phyloP scores from a whole-genome alignment of 2,329 filamentous ascomycete species.

The Ceratocystis alfenasii region DNA sequence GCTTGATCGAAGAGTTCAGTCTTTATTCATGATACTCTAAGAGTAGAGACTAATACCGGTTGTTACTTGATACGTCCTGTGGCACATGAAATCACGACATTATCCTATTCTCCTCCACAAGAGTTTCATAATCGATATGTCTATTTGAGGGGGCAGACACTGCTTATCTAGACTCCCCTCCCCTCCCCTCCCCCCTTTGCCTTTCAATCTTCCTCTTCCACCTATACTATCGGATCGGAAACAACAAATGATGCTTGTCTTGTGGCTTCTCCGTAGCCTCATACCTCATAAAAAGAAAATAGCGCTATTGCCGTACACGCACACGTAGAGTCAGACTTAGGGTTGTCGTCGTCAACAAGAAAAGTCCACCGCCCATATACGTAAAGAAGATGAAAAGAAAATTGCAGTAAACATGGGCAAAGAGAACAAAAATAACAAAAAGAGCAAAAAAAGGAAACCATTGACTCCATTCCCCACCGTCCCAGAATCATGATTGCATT shows the following conservation, averaged over 20 bases:
- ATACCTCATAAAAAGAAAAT: slow-evolving; percentile 12
- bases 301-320: slow-evolving; percentile 4
- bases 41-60: neutral
- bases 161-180: neutral
- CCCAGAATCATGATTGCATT: slow-evolving; percentile 22
- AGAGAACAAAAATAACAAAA: slow-evolving; percentile 9
- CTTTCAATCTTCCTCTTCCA: neutral
- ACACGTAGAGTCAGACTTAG: neutral
- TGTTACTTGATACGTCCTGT: neutral
- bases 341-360: slow-evolving; percentile 9
- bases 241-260: neutral
- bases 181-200: neutral
- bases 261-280: neutral
- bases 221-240: neutral
- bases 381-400: slow-evolving; percentile 23
- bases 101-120: neutral
- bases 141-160: neutral
- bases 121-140: neutral
- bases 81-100: neutral
- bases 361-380: slow-evolving; percentile 12
- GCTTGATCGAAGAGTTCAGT: neutral
- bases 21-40: neutral
- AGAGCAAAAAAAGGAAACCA: slow-evolving; percentile 18
- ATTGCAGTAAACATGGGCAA: slow-evolving; percentile 20
- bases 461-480: slow-evolving; percentile 21